These are phyloP conservation scores for Kazachstania kunashirensis DNA, from an alignment of 805 yeast genomes.

Conservation along the genomic window DNA sequence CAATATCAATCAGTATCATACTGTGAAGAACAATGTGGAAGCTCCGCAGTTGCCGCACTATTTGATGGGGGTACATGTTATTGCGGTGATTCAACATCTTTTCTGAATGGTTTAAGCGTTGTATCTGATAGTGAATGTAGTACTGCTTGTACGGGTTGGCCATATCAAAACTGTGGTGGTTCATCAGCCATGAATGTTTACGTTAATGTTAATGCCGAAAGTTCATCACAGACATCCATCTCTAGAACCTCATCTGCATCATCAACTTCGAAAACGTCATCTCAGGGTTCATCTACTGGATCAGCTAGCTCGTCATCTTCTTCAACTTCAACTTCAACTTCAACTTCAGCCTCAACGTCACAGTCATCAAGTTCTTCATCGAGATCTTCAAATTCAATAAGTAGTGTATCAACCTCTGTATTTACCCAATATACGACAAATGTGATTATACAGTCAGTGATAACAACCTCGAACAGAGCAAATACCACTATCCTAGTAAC, in stretches of 20 bases:
- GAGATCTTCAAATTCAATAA: too few relatives aligned
- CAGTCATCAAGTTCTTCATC: slow-evolving; percentile 5
- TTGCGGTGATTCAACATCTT: slow-evolving; percentile 24
- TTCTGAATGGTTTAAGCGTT: slow-evolving; percentile 22
- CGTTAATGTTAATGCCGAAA: slow-evolving; percentile 20
- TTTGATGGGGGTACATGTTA: slow-evolving; percentile 27
- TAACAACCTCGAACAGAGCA: slow-evolving; percentile 14
- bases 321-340: slow-evolving; percentile 3
- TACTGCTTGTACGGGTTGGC: slow-evolving; percentile 51
- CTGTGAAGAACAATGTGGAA: slow-evolving; percentile 46
- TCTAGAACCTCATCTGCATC: neutral
- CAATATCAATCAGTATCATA: slow-evolving; percentile 50
- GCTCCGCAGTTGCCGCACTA: slow-evolving; percentile 23
- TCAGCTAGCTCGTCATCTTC: neutral
- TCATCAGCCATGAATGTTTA: slow-evolving; percentile 39
- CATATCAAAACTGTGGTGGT: slow-evolving; percentile 56
- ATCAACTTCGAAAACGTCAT: neutral
- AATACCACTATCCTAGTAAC: slow-evolving; percentile 21
- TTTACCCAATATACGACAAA: slow-evolving; percentile 18
- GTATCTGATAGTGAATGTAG: slow-evolving; percentile 36
- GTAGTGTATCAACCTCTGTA: slow-evolving; percentile 9
- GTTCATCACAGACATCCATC: slow-evolving; percentile 11
- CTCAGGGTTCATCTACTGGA: slow-evolving; percentile 3
- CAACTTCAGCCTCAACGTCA: slow-evolving; percentile 3
- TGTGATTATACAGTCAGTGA: slow-evolving; percentile 18